These are phyloP conservation scores for Helianthus tuberosus DNA, from an alignment of 129 eudicot species.

Conservation along the genomic window DNA sequence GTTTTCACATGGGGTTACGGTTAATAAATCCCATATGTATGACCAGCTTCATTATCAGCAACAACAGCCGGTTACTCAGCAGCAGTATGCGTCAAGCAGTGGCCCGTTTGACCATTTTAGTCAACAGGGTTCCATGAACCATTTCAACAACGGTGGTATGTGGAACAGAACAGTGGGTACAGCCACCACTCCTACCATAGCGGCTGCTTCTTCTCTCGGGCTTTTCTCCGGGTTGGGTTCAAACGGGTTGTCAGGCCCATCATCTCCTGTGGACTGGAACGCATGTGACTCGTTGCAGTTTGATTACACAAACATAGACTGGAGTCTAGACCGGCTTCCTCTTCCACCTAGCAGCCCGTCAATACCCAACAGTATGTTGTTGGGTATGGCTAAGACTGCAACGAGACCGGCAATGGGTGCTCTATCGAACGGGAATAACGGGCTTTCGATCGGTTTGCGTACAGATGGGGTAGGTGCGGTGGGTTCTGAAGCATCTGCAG, in stretches of 20 bases:
- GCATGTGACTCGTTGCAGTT: slow-evolving; percentile 55
- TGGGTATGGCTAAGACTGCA: slow-evolving; percentile 41
- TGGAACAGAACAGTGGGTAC: slow-evolving; percentile 49
- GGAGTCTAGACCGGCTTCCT: slow-evolving; percentile 71
- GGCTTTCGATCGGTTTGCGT: slow-evolving; percentile 38
- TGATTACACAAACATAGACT: slow-evolving; percentile 83
- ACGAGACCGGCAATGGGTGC: slow-evolving; percentile 50
- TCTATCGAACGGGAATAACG: slow-evolving; percentile 38
- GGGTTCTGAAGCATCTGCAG: slow-evolving; percentile 46
- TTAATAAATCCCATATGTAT: slow-evolving; percentile 39
- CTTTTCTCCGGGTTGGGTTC: slow-evolving; percentile 74
- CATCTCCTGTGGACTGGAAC: slow-evolving; percentile 82
- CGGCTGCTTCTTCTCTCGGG: slow-evolving; percentile 84
- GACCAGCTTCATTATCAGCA: slow-evolving; percentile 54
- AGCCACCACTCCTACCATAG: slow-evolving; percentile 66
- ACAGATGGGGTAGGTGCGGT: slow-evolving; percentile 44
- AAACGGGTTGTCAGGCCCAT: slow-evolving; percentile 64
- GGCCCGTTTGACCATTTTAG: slow-evolving; percentile 40
- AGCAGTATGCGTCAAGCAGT: slow-evolving; percentile 49
- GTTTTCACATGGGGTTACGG: slow-evolving; percentile 15
- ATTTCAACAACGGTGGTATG: slow-evolving; percentile 44
- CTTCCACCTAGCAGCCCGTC: slow-evolving; percentile 35
- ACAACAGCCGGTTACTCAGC: slow-evolving; percentile 36
- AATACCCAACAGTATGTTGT: slow-evolving; percentile 54
- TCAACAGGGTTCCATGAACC: slow-evolving; percentile 31